A percentile compares a stretch with the other conserved stretches of the same genome.
Evolutionary conservation across 495 filamentous ascomycete genomes (phyloP).

Genomic region (Hypomontagnella submonticulosa): DNA sequence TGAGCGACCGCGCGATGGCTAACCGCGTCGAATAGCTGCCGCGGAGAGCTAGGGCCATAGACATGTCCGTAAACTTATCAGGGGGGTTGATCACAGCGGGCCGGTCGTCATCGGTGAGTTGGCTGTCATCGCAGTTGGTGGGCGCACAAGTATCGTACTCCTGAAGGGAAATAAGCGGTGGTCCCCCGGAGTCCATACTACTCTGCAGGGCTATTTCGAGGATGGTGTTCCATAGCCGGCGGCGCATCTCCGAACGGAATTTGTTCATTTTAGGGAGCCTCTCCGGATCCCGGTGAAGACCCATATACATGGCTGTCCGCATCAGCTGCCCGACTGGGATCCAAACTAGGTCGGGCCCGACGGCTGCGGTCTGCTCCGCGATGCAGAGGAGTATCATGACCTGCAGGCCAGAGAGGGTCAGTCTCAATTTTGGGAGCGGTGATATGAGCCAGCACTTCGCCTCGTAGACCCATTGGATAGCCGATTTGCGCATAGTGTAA

Average conservation of each 20-base stretch:
- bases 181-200: conserved; percentile 64
- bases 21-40: conserved; percentile 60
- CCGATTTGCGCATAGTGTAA: conserved; percentile 56
- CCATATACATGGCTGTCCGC: conserved; percentile 40
- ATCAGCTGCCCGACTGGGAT: conserved; percentile 28
- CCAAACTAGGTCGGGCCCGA: conserved; percentile 57
- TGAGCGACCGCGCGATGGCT: conserved; percentile 58
- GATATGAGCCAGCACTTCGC: conserved; percentile 64
- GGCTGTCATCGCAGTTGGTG: conserved; percentile 60
- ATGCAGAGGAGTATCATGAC: conserved; percentile 60
- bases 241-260: conserved; percentile 67
- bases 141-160: conserved; percentile 61
- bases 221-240: conserved; percentile 66
- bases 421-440: conserved; percentile 57
- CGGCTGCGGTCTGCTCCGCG: conserved; percentile 57
- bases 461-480: conserved; percentile 64
- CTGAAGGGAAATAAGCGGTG: conserved; percentile 59
- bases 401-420: conserved; percentile 58
- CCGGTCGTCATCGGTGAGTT: conserved; percentile 46
- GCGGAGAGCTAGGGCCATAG: conserved; percentile 58
- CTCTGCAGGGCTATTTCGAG: conserved; percentile 61
- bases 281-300: conserved; percentile 43
- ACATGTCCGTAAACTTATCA: conserved; percentile 57
- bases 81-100: conserved; percentile 43
- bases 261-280: conserved; percentile 34